Evolutionary conservation across 192 early-diverging fungal genomes (phyloP), one percentile per base, ranked within the genome.

Genomic region (Entomortierella beljakovae): DNA sequence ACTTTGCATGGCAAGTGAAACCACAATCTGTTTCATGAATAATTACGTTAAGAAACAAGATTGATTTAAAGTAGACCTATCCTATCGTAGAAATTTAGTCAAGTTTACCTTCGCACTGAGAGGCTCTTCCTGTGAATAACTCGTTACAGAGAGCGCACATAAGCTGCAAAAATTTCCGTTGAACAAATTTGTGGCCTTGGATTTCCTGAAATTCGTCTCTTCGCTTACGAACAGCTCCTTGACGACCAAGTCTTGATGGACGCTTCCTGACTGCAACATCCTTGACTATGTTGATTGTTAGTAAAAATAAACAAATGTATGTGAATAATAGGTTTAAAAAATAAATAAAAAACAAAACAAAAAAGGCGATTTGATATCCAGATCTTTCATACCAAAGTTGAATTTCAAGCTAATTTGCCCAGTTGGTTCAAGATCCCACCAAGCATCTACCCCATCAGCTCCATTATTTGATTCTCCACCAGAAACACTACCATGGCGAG

Each of bases 61-160:
- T 23, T 1, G 15, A 23, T 23, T 18, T 18, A 56, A 42, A 43
- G 15, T 33, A 3, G 26, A 10, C 23, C 9, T 26, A 35, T 25
- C 35, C 37, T 26, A 22, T 40, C 22, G 16, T 25, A 31, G 15
- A 29, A 49, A 25, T 28, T 33, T 23, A 33, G 57, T 23, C 15
- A 4, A 8, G 32, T 63, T 64, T 76, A 94, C 92, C 86, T 86
- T 97, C 94, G 83, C 98, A 98, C 71, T 98, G 94, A 67, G 92
- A 93, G 22, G 95, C 96, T 48, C 86, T 84, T 68, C 93, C 95
- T 23, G 95, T 92, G 34, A 99, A 88, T 64, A 98, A 94, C 61
- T 98, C 98, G 51, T 88, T 86, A 81, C 98, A 99, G 10, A 96
- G 83, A 8, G 97, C 96, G 85, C 98, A 95, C 96, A 99, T 97